These are phyloP conservation scores for Cryptococcus sp. DNA, from an alignment of 1,284 basidiomycete genomes.

Conservation along the genomic window DNA sequence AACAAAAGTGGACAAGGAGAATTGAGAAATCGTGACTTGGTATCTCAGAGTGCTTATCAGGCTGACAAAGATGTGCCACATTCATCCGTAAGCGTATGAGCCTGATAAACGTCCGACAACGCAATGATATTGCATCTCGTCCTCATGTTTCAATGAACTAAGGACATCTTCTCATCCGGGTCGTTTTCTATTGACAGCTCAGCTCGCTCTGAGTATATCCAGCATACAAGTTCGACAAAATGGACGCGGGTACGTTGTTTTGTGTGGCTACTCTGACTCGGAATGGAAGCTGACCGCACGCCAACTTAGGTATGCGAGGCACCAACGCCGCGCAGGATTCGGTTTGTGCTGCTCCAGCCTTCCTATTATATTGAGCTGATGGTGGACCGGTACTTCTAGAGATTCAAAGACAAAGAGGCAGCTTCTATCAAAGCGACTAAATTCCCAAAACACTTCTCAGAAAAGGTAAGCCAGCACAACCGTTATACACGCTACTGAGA, in stretches of 20 bases:
- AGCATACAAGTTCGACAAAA: constrained; percentile 5
- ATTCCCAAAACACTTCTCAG: constrained; percentile 84
- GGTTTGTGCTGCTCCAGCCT: constrained; percentile 18
- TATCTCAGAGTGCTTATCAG: too few relatives aligned
- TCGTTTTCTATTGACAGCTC: not conserved
- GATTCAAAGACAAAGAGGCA: constrained; percentile 94
- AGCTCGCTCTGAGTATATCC: not conserved
- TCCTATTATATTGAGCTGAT: not conserved
- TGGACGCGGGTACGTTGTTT: constrained; percentile 19
- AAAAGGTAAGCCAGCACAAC: constrained; percentile 63
- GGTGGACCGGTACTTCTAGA: constrained; percentile 36
- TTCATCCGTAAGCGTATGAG: too few relatives aligned
- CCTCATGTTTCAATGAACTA: too few relatives aligned
- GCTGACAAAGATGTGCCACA: too few relatives aligned
- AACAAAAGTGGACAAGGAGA: too few relatives aligned
- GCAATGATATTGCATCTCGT: too few relatives aligned
- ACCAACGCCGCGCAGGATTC: constrained; percentile 44
- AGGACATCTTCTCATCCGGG: not conserved
- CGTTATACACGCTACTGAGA: constrained; percentile 5
- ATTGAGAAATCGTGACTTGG: too few relatives aligned
- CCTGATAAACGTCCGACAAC: too few relatives aligned
- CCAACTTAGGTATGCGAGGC: constrained; percentile 38
- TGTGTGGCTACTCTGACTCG: not conserved
- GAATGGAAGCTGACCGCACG: not conserved
- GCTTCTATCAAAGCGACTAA: constrained; percentile 84